Base-by-base conservation (phyloP, 2,329 filamentous ascomycete genomes). In the Colletotrichum simmondsii region DNA sequence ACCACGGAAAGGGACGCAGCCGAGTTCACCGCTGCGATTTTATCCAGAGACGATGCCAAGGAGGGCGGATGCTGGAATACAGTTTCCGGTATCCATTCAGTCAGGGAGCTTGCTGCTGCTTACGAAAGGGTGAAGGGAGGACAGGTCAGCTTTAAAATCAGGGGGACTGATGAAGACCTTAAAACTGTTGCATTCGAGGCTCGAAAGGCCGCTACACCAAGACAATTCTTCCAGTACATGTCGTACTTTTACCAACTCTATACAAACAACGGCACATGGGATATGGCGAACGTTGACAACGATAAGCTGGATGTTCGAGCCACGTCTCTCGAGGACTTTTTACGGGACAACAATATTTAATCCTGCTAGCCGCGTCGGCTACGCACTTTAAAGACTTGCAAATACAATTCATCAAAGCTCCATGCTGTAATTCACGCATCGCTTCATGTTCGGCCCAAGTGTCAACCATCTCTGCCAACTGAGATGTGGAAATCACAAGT, bases 171-270 rank as follows among this genome's bases (percentile, higher is more conserved):
- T 5, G 59, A 58, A 26, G 52, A 63, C 19, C 49, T 63, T 5
- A 37, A 32, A 24, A 8, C 49, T 16, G 22, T 63, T 19, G 59
- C 66, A 2, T 35, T 58, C 5, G 35, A 62, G 52, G 35, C 32
- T 8, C 59, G 59, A 2, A 24, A 28, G 30, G 22, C 37, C 7
- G 37, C 19, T 16, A 32, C 26, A 5, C 24, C 30, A 1, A 16
- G 42, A 8, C 7, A 58, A 24, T 57, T 28, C 5, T 63, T n/a
- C 28, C 26, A 61, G 16, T 73, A 57, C 2, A 69, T 62, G n/a
- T 60, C 54, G 12, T 30, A n/a, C 52, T 69, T 62, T 46, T 73
- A 69, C 14, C 54, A 73, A 12, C 30, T 61, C 24, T 49, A 59
- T 59, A 46, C n/a, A 7, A 49, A 68, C 4, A 57, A 69, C 19